Base-by-base conservation (phyloP, 1,284 basidiomycete genomes). In the Ganoderma boninense region DNA sequence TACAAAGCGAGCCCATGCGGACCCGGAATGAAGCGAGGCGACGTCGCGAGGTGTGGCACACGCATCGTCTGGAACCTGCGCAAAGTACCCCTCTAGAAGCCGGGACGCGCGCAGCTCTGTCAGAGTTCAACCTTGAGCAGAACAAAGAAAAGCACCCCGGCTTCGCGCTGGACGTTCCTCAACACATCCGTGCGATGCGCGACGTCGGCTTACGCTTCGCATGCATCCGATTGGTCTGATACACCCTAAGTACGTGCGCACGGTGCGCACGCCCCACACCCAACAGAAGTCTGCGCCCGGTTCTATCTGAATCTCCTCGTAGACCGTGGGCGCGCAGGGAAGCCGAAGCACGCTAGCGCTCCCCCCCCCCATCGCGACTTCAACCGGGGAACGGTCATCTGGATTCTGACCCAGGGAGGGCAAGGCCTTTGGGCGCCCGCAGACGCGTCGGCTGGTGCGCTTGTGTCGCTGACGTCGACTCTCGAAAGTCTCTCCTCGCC, bases 311-410 rank as follows among this genome's bases (percentile, higher is more conserved):
- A 29, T 54, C 49, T 54, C 23, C 49, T 13, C 8, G 23, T 11
- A 14, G 10, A 54, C 23, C 49, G 49, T 54, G 49, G 49, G 54
- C 54, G 54, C 14, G 54, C 54, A 29, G 32, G 29, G 54, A 57
- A 57, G 54, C 57, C 38, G 57, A 60, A 60, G 57, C 26, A 20
- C 6, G 18, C 32, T 32, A 40, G 38, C 38, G 11, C 32, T 40
- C 8, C 38, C 26, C 26, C 20, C 8, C 38, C 26, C 26, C 20
- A 13, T 56, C 20, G 54, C 23, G 23, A 54, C 49, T 54, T 10
- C 20, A 38, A 57, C 54, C 38, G 57, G 57, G 57, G n/a, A 40
- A 38, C 57, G 57, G 57, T 40, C 57, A 60, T 40, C 57, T n/a
- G n/a, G n/a, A n/a, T n/a, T n/a, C n/a, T 60, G 44, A 46, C 62